These are phyloP conservation scores for Sugiyamaella floridensis DNA, from an alignment of 805 yeast species.

Conservation along the genomic window DNA sequence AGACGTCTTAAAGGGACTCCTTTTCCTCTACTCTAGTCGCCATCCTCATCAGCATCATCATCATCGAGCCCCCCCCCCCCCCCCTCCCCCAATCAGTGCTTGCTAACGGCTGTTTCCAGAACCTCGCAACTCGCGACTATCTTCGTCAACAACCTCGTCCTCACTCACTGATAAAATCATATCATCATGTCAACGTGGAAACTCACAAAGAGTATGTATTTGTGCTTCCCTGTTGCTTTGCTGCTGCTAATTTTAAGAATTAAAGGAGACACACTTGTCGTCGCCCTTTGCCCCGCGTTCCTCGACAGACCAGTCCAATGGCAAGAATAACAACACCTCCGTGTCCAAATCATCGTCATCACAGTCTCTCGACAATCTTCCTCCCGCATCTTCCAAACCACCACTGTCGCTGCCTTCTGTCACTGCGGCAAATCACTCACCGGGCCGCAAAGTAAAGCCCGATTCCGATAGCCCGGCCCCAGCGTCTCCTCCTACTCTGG, in stretches of 20 bases:
- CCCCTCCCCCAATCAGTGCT: too few species aligned
- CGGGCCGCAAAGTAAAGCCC: conserved; percentile 3
- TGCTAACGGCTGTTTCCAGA: background rate
- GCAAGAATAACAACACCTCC: background rate
- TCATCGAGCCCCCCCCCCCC: too few species aligned
- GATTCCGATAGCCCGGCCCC: conserved; percentile 1
- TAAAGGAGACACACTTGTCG: conserved; percentile 36
- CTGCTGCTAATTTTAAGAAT: conserved; percentile 22
- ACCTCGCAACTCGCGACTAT: background rate
- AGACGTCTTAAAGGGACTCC: too few species aligned
- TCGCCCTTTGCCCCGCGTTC: conserved; percentile 22
- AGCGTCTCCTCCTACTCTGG: background rate
- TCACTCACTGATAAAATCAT: background rate
- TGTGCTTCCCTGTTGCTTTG: background rate
- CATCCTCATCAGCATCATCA: too few species aligned
- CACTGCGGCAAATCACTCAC: conserved; percentile 12
- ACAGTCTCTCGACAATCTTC: background rate
- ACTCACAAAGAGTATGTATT: conserved; percentile 37
- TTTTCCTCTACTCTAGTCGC: too few species aligned
- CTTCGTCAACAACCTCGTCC: background rate
- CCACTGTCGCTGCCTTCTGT: conserved; percentile 13
- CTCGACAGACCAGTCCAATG: conserved; percentile 17
- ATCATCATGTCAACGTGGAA: conserved; percentile 35
- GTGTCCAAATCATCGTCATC: background rate
- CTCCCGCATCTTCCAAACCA: background rate